Evolutionary conservation across 805 yeast genomes (phyloP).

Genomic region (Wickerhamomyces strasburgensis): DNA sequence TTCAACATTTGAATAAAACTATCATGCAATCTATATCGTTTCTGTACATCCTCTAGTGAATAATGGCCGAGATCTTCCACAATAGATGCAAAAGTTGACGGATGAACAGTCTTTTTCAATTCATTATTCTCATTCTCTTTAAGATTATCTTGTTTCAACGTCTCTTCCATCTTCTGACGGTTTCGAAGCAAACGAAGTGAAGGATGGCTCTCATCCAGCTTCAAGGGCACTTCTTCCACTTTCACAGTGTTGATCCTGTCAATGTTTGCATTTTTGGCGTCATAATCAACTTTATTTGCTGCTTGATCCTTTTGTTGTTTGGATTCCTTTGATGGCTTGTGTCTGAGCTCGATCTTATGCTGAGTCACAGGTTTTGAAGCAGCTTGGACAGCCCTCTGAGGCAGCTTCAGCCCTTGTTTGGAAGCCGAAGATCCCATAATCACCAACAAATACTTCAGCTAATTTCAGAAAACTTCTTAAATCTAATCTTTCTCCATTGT

Average conservation of each 20-base stretch:
- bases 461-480: too few species aligned
- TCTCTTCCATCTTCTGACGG: constrained; percentile 9
- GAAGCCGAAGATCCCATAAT: constrained; percentile 11
- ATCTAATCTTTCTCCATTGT: too few species aligned
- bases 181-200: constrained; percentile 17
- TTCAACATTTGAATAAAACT: constrained; percentile 1
- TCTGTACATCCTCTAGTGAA: constrained; percentile 10
- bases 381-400: constrained; percentile 1
- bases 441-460: too few species aligned
- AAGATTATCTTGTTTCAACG: constrained; percentile 8
- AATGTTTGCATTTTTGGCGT: constrained; percentile 7
- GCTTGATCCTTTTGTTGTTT: constrained; percentile 1
- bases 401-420: constrained; percentile 8
- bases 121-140: not conserved
- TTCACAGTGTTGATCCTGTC: constrained; percentile 15
- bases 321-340: too few species aligned
- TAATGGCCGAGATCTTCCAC: constrained; percentile 17
- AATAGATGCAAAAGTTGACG: constrained; percentile 16
- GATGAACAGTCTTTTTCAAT: constrained; percentile 8
- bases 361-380: constrained; percentile 2
- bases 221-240: constrained; percentile 16
- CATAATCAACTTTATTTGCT: not conserved
- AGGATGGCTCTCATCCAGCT: constrained; percentile 19
- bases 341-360: constrained; percentile 17
- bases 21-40: constrained; percentile 10